Conservation (phyloP, 2,329 filamentous ascomycete genomes). For the Cladophialophora yegresii region DNA sequence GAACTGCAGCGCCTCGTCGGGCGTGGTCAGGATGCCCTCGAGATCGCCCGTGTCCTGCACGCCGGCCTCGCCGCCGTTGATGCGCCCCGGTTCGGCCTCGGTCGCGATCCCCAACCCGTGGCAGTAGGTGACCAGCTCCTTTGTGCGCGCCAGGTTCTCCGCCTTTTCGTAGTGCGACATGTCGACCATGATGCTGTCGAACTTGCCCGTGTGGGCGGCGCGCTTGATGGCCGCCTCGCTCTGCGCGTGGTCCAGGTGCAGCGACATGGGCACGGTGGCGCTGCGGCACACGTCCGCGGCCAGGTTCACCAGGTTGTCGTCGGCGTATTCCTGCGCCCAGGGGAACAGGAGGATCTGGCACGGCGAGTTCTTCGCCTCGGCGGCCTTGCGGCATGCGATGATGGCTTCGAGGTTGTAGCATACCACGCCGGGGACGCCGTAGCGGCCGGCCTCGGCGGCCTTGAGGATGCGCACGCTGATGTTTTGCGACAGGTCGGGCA, state of each 20-base stretch:
- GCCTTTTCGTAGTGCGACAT: constrained; percentile 72
- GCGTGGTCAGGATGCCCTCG: constrained; percentile 66
- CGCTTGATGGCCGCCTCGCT: constrained; percentile 62
- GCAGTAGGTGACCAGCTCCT: constrained; percentile 64
- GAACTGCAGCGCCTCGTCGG: constrained; percentile 70
- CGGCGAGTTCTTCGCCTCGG: constrained; percentile 66
- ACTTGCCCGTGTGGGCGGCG: constrained; percentile 58
- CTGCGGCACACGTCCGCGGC: constrained; percentile 59
- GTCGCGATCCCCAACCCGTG: constrained; percentile 66
- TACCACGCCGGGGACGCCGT: constrained; percentile 34
- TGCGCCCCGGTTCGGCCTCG: constrained; percentile 70
- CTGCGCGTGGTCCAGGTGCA: constrained; percentile 69
- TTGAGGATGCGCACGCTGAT: constrained; percentile 39
- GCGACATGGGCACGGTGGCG: constrained; percentile 61
- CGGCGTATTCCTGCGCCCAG: constrained; percentile 70
- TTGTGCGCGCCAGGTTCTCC: constrained; percentile 67
- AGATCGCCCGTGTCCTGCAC: constrained; percentile 67
- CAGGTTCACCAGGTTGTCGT: constrained; percentile 57
- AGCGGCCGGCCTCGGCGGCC: constrained; percentile 37
- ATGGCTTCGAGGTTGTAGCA: constrained; percentile 70
- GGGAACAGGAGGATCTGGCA: constrained; percentile 74
- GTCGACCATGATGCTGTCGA: constrained; percentile 76
- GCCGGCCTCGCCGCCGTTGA: constrained; percentile 74
- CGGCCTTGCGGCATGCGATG: constrained; percentile 67
- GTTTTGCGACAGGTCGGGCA: constrained; percentile 35